A percentile compares a stretch with the other conserved stretches of the same genome.
phyloP scores from a whole-genome alignment of 2,329 filamentous ascomycete species.

The Pyrenochaeta sp. region DNA sequence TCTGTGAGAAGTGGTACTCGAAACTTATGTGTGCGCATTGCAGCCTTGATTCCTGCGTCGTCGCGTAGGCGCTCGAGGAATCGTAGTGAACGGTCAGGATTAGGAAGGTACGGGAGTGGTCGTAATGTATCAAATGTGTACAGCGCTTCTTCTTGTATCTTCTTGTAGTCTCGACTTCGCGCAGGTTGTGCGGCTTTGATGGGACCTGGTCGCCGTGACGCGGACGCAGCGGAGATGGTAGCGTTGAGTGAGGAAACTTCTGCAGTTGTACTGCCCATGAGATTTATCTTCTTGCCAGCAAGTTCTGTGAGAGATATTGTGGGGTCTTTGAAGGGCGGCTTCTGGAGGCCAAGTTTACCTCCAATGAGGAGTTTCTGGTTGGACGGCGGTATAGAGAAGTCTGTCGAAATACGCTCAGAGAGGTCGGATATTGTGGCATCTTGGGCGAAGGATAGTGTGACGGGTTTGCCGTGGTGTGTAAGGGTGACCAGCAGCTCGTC shows the following conservation, averaged over 20 bases:
- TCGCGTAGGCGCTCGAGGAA: slow-evolving; percentile 80
- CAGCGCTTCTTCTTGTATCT: slow-evolving; percentile 64
- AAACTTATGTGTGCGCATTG: slow-evolving; percentile 87
- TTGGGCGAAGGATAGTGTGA: slow-evolving; percentile 58
- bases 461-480: slow-evolving; percentile 63
- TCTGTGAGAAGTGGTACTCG: slow-evolving; percentile 87
- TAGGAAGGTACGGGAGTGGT: slow-evolving; percentile 79
- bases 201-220: slow-evolving; percentile 50
- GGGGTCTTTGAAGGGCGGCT: slow-evolving; percentile 69
- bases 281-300: slow-evolving; percentile 67
- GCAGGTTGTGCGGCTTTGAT: slow-evolving; percentile 52
- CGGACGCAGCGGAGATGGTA: slow-evolving; percentile 49
- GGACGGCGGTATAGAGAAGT: slow-evolving; percentile 66
- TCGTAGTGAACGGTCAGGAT: slow-evolving; percentile 72
- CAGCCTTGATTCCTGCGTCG: slow-evolving; percentile 83
- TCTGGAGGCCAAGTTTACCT: slow-evolving; percentile 71
- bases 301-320: slow-evolving; percentile 60
- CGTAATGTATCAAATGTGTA: slow-evolving; percentile 86
- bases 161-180: slow-evolving; percentile 56
- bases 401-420: slow-evolving; percentile 64
- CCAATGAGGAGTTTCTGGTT: slow-evolving; percentile 75
- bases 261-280: slow-evolving; percentile 70
- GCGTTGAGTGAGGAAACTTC: slow-evolving; percentile 65
- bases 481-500: slow-evolving; percentile 55
- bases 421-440: slow-evolving; percentile 66